A percentile compares a stretch with the other conserved stretches of the same genome.
Evolutionary conservation across 2,329 filamentous ascomycete species (phyloP).

Genomic region (Aspergillus texensis): DNA sequence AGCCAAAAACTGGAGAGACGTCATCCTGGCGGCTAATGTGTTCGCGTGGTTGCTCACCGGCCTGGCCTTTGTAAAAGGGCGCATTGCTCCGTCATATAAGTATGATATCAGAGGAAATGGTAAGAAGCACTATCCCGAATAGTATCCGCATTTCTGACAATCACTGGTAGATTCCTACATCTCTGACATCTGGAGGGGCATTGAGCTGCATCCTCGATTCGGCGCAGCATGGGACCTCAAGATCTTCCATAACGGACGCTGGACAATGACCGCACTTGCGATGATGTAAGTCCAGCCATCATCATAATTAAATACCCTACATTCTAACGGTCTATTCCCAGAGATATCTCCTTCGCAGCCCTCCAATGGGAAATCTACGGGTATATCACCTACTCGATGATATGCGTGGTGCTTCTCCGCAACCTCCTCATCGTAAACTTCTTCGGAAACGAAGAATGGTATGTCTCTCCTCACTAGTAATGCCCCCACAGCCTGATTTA

Average conservation of each 20-base stretch:
- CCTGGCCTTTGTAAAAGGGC: not conserved
- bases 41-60: not conserved
- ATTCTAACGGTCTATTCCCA: not conserved
- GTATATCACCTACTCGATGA: not conserved
- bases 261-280: constrained; percentile 54
- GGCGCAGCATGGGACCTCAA: constrained; percentile 51
- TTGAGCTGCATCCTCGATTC: constrained; percentile 51
- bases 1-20: not conserved
- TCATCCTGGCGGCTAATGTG: not conserved
- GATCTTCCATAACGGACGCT: constrained; percentile 51
- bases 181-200: constrained; percentile 52
- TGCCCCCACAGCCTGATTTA: not conserved
- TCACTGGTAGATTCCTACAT: constrained; percentile 27
- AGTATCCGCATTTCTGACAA: not conserved
- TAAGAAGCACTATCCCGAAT: not conserved
- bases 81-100: not conserved
- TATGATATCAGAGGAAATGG: not conserved
- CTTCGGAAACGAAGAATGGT: not conserved
- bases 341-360: not conserved
- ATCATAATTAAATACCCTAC: not conserved
- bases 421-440: not conserved
- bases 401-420: not conserved
- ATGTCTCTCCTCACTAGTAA: not conserved
- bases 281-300: constrained; percentile 23
- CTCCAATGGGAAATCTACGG: not conserved